Conservation (phyloP, 495 filamentous ascomycete species). For the Penicillium goetzii region DNA sequence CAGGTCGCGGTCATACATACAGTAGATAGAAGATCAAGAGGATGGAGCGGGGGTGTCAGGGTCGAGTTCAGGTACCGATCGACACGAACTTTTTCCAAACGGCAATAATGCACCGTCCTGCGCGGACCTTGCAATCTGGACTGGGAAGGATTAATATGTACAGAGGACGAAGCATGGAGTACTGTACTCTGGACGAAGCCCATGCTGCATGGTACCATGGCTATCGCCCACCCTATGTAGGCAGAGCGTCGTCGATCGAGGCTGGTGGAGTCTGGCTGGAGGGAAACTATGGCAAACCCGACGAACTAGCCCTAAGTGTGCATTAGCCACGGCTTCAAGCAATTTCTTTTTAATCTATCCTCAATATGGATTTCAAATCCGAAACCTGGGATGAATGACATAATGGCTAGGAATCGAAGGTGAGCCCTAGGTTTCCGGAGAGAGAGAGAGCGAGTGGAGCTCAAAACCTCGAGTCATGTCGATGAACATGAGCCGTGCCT, state of each 20-base stretch:
- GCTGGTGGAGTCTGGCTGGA: background rate
- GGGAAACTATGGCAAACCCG: background rate
- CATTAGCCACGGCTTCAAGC: background rate
- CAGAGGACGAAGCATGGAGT: background rate
- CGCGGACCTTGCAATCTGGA: conserved; percentile 10
- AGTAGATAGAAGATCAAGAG: background rate
- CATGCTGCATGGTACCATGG: conserved; percentile 5
- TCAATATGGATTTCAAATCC: background rate
- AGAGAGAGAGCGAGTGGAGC: background rate
- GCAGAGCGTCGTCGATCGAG: background rate
- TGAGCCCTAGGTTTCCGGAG: background rate
- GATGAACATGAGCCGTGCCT: conserved; percentile 2
- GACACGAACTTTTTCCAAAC: conserved; percentile 13
- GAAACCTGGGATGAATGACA: background rate
- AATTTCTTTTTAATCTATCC: background rate
- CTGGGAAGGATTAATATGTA: conserved; percentile 10
- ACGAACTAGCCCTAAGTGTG: background rate
- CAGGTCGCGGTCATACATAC: background rate
- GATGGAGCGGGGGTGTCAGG: conserved; percentile 16
- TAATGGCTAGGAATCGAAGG: background rate
- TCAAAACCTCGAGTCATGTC: conserved; percentile 3
- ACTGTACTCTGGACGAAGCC: background rate
- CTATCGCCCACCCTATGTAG: background rate
- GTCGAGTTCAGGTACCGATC: conserved; percentile 32
- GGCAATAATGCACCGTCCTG: conserved; percentile 11